Evolutionary conservation across 1,284 basidiomycete genomes (phyloP), one percentile per base, ranked within the genome.

Genomic region (Pisolithus thermaeus): DNA sequence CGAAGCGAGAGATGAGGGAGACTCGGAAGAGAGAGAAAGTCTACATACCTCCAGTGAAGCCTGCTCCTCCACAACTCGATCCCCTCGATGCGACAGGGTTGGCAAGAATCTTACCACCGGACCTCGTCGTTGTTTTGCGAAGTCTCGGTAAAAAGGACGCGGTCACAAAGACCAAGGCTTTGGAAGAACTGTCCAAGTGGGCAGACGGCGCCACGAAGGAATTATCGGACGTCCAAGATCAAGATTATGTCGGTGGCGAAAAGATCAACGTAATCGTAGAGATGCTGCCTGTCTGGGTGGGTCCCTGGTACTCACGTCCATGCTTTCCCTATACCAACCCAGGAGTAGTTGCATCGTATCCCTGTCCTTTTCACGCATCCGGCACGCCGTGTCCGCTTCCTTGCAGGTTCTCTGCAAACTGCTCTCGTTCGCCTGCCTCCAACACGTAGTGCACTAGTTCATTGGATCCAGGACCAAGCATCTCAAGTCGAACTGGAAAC

Each of bases 141-240:
- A 81, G 84, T 50, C 74, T 98, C 42, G 84, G 81, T 30, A 99
- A 99, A 79, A 97, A 97, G 73, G 94, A 97, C 57, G 80, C 82
- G 18, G 80, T 92, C 40, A 98, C 96, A 1, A 87, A 93, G 64
- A 73, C 80, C 16, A 85, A 90, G 59, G 94, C 92, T 0, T 70
- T 98, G 53, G 96, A 98, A 63, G 93, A 95, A 52, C 69, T 99
- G 23, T 66, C 77, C 8, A 75, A 68, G 1, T 96, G 90, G 90
- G 70, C 92, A 23, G 77, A 80, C 22, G 75, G 70, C 32, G 75
- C 69, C 68, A 69, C 43, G 59, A 71, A 32, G 69, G 70, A 44
- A 73, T 77, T 28, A 70, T 38, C 76, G 55, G 30, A 38, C 14
- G 47, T 52, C 46, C 44, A 14, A n/a, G 45, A 55, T 25, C 56